A percentile compares a stretch with the other conserved stretches of the same genome.
Conservation (phyloP, 805 yeast genomes). For the Wickerhamomyces hampshirensis region DNA sequence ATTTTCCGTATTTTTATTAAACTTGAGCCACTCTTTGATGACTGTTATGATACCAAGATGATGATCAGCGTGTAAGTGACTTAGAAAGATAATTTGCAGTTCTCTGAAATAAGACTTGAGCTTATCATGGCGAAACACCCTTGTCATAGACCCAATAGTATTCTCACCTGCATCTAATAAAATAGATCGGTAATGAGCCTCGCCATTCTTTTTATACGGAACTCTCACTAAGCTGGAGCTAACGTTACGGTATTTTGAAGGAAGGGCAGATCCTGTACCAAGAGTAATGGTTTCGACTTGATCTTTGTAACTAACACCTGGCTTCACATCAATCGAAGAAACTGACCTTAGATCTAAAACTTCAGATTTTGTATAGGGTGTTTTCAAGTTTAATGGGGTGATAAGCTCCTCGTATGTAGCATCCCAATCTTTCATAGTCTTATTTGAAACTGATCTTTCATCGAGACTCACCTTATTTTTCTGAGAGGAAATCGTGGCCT, state of each 20-base stretch:
- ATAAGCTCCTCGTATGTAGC: conserved; percentile 23
- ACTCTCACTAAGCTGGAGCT: conserved; percentile 72
- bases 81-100: conserved; percentile 59
- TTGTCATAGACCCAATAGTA: conserved; percentile 65
- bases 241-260: conserved; percentile 82
- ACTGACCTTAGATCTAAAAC: conserved; percentile 12
- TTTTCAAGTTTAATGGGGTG: conserved; percentile 18
- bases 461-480: conserved; percentile 13
- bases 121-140: conserved; percentile 52
- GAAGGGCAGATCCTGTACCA: conserved; percentile 93
- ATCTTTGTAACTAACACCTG: conserved; percentile 30
- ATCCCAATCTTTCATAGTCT: conserved; percentile 23
- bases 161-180: conserved; percentile 96
- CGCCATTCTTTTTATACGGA: conserved; percentile 37
- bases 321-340: conserved; percentile 6
- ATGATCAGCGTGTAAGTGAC: conserved; percentile 97
- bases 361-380: conserved; percentile 6
- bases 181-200: conserved; percentile 37
- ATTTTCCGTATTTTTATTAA: conserved; percentile 33
- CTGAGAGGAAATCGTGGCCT: conserved; percentile 12
- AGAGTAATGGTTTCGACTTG: conserved; percentile 68
- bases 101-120: conserved; percentile 47
- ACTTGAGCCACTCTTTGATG: conserved; percentile 59
- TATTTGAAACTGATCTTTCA: conserved; percentile 5
- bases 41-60: conserved; percentile 79